A percentile compares a stretch with the other conserved stretches of the same genome.
Conservation (phyloP, 2,329 filamentous ascomycete species). For the Penicillium sp. region DNA sequence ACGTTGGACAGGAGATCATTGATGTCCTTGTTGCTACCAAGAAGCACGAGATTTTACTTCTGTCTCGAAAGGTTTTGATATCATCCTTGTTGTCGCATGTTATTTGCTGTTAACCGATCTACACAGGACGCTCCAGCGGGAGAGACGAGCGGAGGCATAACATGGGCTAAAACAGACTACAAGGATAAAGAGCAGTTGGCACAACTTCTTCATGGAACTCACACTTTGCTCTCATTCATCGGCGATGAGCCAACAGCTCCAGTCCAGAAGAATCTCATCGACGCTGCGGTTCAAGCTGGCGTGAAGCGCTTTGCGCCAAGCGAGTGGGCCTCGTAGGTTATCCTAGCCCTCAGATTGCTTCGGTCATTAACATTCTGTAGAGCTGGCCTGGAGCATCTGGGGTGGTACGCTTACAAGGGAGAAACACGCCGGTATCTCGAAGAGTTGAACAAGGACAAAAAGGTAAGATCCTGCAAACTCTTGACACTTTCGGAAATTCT, state of each 20-base stretch:
- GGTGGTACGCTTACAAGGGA: conserved; percentile 57
- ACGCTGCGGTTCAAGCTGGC: conserved; percentile 41
- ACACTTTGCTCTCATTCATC: conserved; percentile 59
- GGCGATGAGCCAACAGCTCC: conserved; percentile 19
- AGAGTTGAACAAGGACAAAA: conserved; percentile 52
- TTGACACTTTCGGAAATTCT: background rate
- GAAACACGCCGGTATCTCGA: conserved; percentile 53
- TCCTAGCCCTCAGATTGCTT: background rate
- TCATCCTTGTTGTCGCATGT: too few relatives aligned
- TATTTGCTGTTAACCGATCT: background rate
- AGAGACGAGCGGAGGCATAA: background rate
- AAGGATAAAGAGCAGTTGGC: conserved; percentile 41
- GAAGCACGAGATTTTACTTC: conserved; percentile 56
- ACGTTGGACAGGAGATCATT: conserved; percentile 56
- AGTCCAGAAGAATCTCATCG: conserved; percentile 41
- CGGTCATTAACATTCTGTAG: conserved; percentile 21
- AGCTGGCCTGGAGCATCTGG: conserved; percentile 39
- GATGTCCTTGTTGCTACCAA: conserved; percentile 51
- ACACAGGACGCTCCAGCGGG: conserved; percentile 25
- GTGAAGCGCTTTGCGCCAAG: conserved; percentile 48
- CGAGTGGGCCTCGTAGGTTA: conserved; percentile 33
- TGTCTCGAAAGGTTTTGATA: conserved; percentile 49
- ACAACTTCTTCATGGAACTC: conserved; percentile 46
- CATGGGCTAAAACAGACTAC: conserved; percentile 51
- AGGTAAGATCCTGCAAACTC: conserved; percentile 30